Evolutionary conservation across 192 early-diverging fungal genomes (phyloP).

Genomic region (Entomortierella lignicola): DNA sequence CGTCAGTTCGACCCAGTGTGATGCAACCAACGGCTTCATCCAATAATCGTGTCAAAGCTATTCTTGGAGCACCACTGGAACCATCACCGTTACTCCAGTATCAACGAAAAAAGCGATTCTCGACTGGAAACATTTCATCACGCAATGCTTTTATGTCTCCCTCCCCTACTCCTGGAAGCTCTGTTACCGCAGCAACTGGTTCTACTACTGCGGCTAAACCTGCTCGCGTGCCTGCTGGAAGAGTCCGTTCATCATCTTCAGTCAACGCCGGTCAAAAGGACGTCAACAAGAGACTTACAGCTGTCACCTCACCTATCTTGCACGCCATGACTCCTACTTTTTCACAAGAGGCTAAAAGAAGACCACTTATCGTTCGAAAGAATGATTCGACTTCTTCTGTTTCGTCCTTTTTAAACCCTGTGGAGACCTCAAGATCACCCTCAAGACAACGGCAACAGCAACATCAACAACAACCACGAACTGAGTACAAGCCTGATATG

Average conservation of each 20-base stretch:
- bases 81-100: neutral
- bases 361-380: conserved; percentile 22
- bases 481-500: conserved; percentile 58
- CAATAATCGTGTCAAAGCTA: conserved; percentile 44
- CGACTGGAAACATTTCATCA: conserved; percentile 41
- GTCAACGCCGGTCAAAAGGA: neutral
- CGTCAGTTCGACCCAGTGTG: conserved; percentile 17
- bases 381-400: conserved; percentile 34
- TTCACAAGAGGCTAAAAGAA: conserved; percentile 32
- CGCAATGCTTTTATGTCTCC: conserved; percentile 28
- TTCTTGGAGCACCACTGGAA: conserved; percentile 35
- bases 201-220: neutral
- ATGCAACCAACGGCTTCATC: conserved; percentile 43
- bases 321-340: conserved; percentile 40
- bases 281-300: neutral
- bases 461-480: conserved; percentile 13
- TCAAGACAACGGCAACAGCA: conserved; percentile 2
- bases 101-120: conserved; percentile 31
- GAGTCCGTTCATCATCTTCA: conserved; percentile 14
- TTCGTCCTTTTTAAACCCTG: conserved; percentile 1
- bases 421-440: conserved; percentile 6
- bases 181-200: neutral
- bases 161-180: conserved; percentile 11
- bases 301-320: conserved; percentile 8
- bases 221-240: neutral